Percentiles rank a stretch among this genome's conserved stretches.
phyloP scores from a whole-genome alignment of 768 basidiomycete genomes.

The Trichaptum fuscoviolaceum region DNA sequence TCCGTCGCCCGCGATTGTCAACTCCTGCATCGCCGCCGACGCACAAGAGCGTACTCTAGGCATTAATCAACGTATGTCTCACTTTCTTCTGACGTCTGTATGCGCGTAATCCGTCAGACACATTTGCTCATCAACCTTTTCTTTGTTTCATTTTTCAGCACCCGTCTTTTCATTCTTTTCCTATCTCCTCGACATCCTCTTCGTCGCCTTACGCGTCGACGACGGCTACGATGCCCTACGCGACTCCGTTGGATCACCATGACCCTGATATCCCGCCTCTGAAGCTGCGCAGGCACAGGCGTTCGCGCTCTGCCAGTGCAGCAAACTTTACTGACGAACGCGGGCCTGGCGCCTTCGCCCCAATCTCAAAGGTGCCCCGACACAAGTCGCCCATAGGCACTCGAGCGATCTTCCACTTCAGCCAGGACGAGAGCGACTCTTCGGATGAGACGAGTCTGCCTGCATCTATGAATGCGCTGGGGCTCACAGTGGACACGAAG shows the following conservation, averaged over 20 bases:
- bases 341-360: constrained; percentile 44
- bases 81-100: background rate
- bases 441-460: constrained; percentile 23
- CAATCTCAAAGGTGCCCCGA: constrained; percentile 42
- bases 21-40: background rate
- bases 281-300: constrained; percentile 17
- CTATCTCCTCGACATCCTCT: background rate
- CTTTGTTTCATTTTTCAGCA: background rate
- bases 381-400: constrained; percentile 19
- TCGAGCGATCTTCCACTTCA: constrained; percentile 17
- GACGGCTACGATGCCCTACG: background rate
- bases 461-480: constrained; percentile 17
- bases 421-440: constrained; percentile 30
- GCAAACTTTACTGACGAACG: constrained; percentile 33
- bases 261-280: background rate
- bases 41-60: background rate
- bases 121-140: background rate
- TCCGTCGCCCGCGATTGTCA: background rate
- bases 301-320: constrained; percentile 22
- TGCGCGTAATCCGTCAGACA: background rate
- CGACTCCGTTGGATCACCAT: background rate
- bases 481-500: constrained; percentile 3
- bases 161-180: background rate
- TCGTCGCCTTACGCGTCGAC: background rate
- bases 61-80: background rate